Base-by-base conservation (phyloP, 345 rosid species). In the Pugionium dolabratum region DNA sequence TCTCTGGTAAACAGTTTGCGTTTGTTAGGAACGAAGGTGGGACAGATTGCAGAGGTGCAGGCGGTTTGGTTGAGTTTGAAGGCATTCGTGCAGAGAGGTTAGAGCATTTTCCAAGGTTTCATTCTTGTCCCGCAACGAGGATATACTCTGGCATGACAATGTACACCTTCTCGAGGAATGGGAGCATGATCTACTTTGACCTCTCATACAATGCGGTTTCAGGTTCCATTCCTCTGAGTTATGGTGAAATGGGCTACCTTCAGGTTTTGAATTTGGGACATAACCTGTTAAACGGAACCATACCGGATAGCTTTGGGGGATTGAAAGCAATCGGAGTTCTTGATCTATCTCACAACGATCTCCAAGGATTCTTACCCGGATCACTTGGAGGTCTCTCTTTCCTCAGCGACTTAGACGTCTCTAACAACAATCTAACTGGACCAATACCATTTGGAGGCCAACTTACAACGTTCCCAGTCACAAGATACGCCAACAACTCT, bases 1-100 rank as follows among this genome's bases (percentile, higher is more conserved):
- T 87, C 40, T 84, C 98, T 0, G 98, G 98, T 66, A 90, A 90
- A 81, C 89, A 85, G 63, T 93, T 93, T 80, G 96, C 80, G 7
- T 93, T 93, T 67, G 94, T 93, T 60, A 84, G 98, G 76, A 93
- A 93, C 42, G 98, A 93, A 78, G 98, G 97, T 1, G 98, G 98
- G 18, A 89, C 98, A 4, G 79, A 90, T 30, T 93, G 98, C 55
- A 79, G 98, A 71, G 98, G 98, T 59, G 98, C 98, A 18, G 98
- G 98, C 1, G 98, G 98, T n/a, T 72, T 93, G 31, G 87, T 89
- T 6, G 98, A 93, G 72, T 89, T 90, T 44, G 88, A 86, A 72
- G 98, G 96, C 33, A 86, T 93, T 43, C 87, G 98, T 2, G 54
- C 80, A 1, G 81, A 78, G 39, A 84, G 87, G 29, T 66, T 93